phyloP scores from a whole-genome alignment of 192 early-diverging fungal species.

The Rhizoclosmatium globosum region DNA sequence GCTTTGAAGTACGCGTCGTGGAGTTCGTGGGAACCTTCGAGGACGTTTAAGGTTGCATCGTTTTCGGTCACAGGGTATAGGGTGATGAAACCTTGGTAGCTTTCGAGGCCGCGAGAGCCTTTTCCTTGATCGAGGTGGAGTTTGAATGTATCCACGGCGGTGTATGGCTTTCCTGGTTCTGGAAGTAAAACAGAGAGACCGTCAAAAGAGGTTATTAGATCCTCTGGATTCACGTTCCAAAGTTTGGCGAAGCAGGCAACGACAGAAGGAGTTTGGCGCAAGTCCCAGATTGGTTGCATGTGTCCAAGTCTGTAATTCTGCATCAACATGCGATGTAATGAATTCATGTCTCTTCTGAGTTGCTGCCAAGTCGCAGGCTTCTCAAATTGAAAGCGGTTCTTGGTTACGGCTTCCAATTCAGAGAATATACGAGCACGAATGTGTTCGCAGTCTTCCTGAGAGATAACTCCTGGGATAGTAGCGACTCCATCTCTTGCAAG shows the following conservation, averaged over 20 bases:
- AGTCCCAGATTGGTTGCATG: background rate
- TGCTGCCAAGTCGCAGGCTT: background rate
- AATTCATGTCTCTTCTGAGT: background rate
- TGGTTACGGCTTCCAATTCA: background rate
- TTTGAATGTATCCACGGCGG: background rate
- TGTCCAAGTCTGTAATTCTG: background rate
- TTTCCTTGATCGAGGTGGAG: slow-evolving; percentile 28
- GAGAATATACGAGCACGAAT: background rate
- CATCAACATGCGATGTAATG: background rate
- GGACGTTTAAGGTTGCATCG: slow-evolving; percentile 19
- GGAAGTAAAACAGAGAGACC: slow-evolving; percentile 14
- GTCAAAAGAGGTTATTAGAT: slow-evolving; percentile 23
- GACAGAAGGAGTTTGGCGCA: background rate
- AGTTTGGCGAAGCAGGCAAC: slow-evolving; percentile 18
- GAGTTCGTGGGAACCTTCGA: slow-evolving; percentile 26
- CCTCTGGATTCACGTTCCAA: slow-evolving; percentile 30
- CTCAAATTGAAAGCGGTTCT: background rate
- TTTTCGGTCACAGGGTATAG: slow-evolving; percentile 3
- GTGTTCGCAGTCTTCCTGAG: background rate
- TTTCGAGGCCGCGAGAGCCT: background rate
- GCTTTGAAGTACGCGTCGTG: background rate
- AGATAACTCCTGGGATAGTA: background rate
- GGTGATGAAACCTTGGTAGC: slow-evolving; percentile 22
- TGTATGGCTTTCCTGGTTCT: background rate
- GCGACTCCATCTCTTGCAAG: background rate